Conservation (phyloP, 2,329 filamentous ascomycete species). For the Calonectria naviculata region DNA sequence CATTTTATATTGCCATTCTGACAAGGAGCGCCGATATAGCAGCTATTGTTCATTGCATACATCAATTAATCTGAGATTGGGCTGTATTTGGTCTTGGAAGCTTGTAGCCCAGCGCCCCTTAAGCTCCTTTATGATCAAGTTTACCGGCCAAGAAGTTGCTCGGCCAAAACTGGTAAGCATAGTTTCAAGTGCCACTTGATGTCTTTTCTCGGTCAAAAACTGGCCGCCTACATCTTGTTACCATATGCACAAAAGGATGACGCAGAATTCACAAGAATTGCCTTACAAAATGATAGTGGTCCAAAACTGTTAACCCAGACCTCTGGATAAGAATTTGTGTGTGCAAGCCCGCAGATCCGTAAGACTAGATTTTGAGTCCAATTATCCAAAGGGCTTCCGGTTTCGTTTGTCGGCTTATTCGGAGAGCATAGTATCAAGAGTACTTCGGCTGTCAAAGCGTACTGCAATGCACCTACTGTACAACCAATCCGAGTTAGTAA, state of each 20-base stretch:
- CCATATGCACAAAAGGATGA: neutral
- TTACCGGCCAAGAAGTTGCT: neutral
- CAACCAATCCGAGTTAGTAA: neutral
- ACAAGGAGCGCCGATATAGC: too few relatives aligned
- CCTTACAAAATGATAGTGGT: neutral
- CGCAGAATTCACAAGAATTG: neutral
- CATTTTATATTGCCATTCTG: too few relatives aligned
- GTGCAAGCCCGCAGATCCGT: neutral
- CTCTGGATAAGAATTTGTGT: neutral
- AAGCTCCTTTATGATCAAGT: neutral
- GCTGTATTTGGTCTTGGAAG: neutral
- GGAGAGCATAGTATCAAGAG: neutral
- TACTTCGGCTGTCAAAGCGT: neutral
- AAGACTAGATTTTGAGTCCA: neutral
- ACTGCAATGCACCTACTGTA: neutral
- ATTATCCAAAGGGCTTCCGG: neutral
- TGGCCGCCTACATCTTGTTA: neutral
- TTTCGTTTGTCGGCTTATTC: neutral
- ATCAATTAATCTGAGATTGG: too few relatives aligned
- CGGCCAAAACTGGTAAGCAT: neutral
- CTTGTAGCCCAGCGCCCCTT: neutral
- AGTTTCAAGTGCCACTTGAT: neutral
- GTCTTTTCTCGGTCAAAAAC: neutral
- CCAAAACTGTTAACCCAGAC: neutral
- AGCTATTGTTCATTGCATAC: neutral